These are phyloP conservation scores for Glonium stellatum DNA, from an alignment of 495 filamentous ascomycete genomes.

Conservation along the genomic window DNA sequence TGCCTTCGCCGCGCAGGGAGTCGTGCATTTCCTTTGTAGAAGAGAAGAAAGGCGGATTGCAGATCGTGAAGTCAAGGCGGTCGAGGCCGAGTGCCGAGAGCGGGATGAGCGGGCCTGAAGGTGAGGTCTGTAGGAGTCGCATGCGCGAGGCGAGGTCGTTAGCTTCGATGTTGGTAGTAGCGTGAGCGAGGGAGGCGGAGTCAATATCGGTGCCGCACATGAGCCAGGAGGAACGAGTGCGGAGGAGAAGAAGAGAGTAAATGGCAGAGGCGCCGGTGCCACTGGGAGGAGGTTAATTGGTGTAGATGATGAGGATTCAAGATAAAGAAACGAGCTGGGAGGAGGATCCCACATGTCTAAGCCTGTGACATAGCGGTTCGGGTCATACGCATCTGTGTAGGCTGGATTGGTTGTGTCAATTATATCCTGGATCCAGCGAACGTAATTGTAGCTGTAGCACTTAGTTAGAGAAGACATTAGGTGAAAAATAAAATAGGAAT, in stretches of 20 bases:
- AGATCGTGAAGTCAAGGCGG: slow-evolving; percentile 78
- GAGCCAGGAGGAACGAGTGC: slow-evolving; percentile 56
- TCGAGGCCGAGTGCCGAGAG: slow-evolving; percentile 47
- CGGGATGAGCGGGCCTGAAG: slow-evolving; percentile 54
- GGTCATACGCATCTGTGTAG: slow-evolving; percentile 50
- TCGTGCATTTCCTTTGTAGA: slow-evolving; percentile 59
- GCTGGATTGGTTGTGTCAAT: slow-evolving; percentile 62
- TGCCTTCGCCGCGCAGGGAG: slow-evolving; percentile 51
- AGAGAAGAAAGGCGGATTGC: slow-evolving; percentile 89
- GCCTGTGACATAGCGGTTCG: slow-evolving; percentile 53
- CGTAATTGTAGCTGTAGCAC: slow-evolving; percentile 61
- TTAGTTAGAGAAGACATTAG: background rate
- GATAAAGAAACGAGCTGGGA: background rate
- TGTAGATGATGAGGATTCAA: background rate
- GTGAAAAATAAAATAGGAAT: background rate
- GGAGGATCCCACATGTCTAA: slow-evolving; percentile 61
- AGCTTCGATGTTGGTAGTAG: slow-evolving; percentile 52
- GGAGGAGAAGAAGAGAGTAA: slow-evolving; percentile 78
- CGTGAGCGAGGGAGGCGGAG: slow-evolving; percentile 56
- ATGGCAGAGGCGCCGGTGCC: slow-evolving; percentile 88
- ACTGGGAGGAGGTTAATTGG: slow-evolving; percentile 28
- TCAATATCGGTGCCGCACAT: slow-evolving; percentile 61
- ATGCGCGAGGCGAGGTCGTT: slow-evolving; percentile 64
- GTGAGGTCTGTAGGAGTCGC: slow-evolving; percentile 49
- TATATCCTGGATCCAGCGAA: slow-evolving; percentile 81